A percentile compares a stretch with the other conserved stretches of the same genome.
phyloP scores from a whole-genome alignment of 2,329 filamentous ascomycete species.

The Calycina marina region DNA sequence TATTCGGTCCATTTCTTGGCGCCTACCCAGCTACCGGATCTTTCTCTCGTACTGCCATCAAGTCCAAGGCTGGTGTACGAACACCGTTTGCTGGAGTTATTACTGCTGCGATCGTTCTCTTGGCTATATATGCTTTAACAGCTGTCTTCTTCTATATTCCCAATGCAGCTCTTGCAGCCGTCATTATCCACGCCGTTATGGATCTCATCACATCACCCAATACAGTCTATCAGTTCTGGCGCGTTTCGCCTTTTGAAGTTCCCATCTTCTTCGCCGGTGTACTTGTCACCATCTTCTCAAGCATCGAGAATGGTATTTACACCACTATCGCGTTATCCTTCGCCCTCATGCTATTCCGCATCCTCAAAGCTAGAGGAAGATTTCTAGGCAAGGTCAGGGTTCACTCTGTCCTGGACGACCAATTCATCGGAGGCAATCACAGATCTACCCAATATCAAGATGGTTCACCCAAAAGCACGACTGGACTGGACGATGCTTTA shows the following conservation, averaged over 20 bases:
- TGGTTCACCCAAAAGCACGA: conserved; percentile 19
- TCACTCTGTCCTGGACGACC: conserved; percentile 69
- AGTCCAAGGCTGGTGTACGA: conserved; percentile 88
- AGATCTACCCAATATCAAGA: conserved; percentile 34
- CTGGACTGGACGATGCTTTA: conserved; percentile 26
- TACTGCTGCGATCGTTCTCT: conserved; percentile 69
- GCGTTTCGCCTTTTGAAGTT: conserved; percentile 78
- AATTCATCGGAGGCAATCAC: conserved; percentile 49
- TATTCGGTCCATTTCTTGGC: conserved; percentile 82
- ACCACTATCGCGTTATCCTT: conserved; percentile 65
- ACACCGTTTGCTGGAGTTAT: conserved; percentile 85
- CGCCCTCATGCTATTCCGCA: conserved; percentile 67
- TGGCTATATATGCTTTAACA: conserved; percentile 80
- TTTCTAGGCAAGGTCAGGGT: conserved; percentile 77
- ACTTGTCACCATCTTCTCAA: conserved; percentile 72
- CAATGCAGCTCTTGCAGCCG: conserved; percentile 61
- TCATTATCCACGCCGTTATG: conserved; percentile 92
- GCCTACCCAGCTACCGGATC: conserved; percentile 89
- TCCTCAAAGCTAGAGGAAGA: conserved; percentile 66
- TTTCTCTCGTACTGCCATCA: conserved; percentile 92
- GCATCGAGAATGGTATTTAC: conserved; percentile 89
- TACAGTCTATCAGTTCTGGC: conserved; percentile 90
- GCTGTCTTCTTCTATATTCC: conserved; percentile 92
- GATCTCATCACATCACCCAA: conserved; percentile 86
- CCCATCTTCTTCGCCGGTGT: conserved; percentile 90